A percentile compares a stretch with the other conserved stretches of the same genome.
Evolutionary conservation across 106 monocot genomes (phyloP).

Genomic region (Triglochin maritima): DNA sequence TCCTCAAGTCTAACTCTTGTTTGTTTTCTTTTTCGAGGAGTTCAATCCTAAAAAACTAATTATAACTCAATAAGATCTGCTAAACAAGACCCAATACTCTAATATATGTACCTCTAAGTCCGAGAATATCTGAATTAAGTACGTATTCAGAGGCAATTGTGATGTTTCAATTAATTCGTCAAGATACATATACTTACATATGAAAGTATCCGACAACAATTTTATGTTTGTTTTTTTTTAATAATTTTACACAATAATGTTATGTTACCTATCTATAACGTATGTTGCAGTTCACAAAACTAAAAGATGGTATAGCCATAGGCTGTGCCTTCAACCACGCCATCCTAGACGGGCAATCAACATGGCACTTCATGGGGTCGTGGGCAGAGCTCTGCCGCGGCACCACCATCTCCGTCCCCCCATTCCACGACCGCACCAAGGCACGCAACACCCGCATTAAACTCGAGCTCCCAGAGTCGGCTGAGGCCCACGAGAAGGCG

Average conservation of each 20-base stretch:
- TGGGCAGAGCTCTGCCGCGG: constrained; percentile 70
- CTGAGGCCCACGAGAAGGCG: constrained; percentile 54
- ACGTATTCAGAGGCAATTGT: too few species aligned
- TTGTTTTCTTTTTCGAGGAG: too few species aligned
- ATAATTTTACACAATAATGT: not conserved
- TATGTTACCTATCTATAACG: not conserved
- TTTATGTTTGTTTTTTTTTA: too few species aligned
- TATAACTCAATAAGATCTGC: too few species aligned
- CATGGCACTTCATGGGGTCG: constrained; percentile 88
- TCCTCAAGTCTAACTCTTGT: too few species aligned
- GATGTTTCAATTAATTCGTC: too few species aligned
- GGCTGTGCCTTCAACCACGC: constrained; percentile 97
- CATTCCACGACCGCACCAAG: constrained; percentile 53
- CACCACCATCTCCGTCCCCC: constrained; percentile 21
- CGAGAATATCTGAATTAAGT: too few species aligned
- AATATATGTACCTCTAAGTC: too few species aligned
- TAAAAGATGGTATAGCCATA: constrained; percentile 71
- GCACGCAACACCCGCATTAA: constrained; percentile 51
- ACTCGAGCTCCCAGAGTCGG: constrained; percentile 50
- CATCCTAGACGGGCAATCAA: constrained; percentile 72
- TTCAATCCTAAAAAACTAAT: too few species aligned
- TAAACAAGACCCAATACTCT: too few species aligned
- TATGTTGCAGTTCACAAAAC: constrained; percentile 52
- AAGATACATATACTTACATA: too few species aligned
- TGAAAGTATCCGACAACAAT: too few species aligned